Evolutionary conservation across 2,329 filamentous ascomycete genomes (phyloP).

Genomic region (Davidsoniella eucalypti): DNA sequence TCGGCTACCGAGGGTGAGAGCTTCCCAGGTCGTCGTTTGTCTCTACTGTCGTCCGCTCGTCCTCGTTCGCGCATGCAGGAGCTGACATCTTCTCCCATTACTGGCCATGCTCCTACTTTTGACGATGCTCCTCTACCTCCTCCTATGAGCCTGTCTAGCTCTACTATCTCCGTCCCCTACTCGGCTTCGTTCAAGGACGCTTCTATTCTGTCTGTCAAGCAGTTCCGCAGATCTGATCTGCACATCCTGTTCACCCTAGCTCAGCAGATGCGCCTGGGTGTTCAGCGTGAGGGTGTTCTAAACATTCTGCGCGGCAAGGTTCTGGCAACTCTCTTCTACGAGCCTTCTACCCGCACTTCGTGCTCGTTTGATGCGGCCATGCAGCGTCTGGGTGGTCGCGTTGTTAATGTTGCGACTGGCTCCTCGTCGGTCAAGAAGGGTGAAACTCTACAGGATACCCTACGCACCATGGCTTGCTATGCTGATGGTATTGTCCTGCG

Average conservation of each 20-base stretch:
- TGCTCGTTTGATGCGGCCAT: conserved; percentile 95
- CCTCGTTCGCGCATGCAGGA: conserved; percentile 11
- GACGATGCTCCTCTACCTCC: conserved; percentile 6
- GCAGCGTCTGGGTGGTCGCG: conserved; percentile 88
- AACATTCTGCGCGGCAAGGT: conserved; percentile 75
- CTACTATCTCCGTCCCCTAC: conserved; percentile 17
- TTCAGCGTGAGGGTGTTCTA: conserved; percentile 80
- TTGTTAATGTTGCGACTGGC: conserved; percentile 63
- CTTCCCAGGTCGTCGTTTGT: conserved; percentile 18
- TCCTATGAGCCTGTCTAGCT: conserved; percentile 7
- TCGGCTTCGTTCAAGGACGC: conserved; percentile 64
- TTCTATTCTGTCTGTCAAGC: conserved; percentile 80
- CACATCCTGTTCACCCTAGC: conserved; percentile 92
- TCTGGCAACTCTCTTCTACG: conserved; percentile 88
- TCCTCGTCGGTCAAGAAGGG: conserved; percentile 88
- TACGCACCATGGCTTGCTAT: conserved; percentile 88
- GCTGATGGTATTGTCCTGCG: conserved; percentile 90
- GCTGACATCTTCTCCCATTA: conserved; percentile 1
- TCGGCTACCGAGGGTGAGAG: conserved; percentile 6
- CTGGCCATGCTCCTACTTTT: conserved; percentile 2
- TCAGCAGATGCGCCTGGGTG: conserved; percentile 91
- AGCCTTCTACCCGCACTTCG: conserved; percentile 90
- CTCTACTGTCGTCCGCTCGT: conserved; percentile 15
- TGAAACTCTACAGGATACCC: conserved; percentile 80
- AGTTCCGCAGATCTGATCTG: conserved; percentile 74